Evolutionary conservation across 2,329 filamentous ascomycete genomes (phyloP), one percentile per base, ranked within the genome.

Genomic region (Nakataea oryzae): DNA sequence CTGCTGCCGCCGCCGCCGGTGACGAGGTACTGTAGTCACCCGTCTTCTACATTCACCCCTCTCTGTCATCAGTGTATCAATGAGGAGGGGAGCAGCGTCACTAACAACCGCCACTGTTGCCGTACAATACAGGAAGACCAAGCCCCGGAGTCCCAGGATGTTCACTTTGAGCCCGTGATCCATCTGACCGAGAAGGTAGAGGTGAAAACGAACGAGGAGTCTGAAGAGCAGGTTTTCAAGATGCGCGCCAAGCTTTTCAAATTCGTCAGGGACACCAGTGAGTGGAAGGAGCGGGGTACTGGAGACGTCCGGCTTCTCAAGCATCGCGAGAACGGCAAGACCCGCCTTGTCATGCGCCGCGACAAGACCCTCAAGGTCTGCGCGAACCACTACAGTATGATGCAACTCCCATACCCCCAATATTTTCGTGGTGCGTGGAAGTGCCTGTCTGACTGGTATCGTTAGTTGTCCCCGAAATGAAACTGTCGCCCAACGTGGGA

Each of bases 291-390:
- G 86, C 89, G 95, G 74, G 95, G 95, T 67, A 97, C 95, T 67
- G 95, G 95, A 71, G 93, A 97, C 72, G 93, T 97, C 67, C 87
- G 93, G 73, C 84, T 99, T 77, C 83, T 99, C 74, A 97, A 97
- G 87, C 95, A 99, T 84, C 95, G 92, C 85, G 93, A 97, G 82
- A 97, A 96, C 76, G 87, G 89, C 79, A 97, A 97, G 88, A 96
- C 93, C 64, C 87, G 95, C 70, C 82, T 99, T 71, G 95, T 99
- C 70, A 99, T 99, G 95, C 90, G 95, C 76, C 86, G 95, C 75
- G 95, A 99, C 83, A 97, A 97, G 91, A 99, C 95, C 65, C 87
- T 97, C 81, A 99, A 99, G 86, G 95, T 99, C 79, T 99, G 95
- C 88, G 95, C 95, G 74, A 99, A 99, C 84, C 95, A 99, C 85